Conservation (phyloP, 2,329 filamentous ascomycete species). For the Apiospora malaysiana region DNA sequence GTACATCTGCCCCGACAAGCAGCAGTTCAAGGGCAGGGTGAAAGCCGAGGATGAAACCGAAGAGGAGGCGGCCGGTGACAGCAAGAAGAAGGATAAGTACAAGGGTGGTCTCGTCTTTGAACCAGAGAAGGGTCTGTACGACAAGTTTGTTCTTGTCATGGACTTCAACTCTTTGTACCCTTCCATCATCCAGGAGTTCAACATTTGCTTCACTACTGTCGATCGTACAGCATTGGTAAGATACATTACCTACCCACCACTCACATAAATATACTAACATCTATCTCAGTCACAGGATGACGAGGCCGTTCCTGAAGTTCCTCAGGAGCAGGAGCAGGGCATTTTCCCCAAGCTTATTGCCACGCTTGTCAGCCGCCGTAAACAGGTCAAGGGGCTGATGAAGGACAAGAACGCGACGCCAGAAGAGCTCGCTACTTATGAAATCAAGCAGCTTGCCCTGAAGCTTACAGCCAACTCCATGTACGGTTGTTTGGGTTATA, state of each 20-base stretch:
- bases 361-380: conserved; percentile 85
- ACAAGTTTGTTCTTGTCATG: conserved; percentile 99
- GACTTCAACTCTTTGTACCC: conserved; percentile 99
- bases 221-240: conserved; percentile 76
- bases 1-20: conserved; percentile 97
- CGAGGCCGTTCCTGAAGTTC: conserved; percentile 87
- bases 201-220: conserved; percentile 99
- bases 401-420: conserved; percentile 86
- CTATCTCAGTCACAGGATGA: conserved; percentile 71
- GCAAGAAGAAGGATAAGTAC: conserved; percentile 99
- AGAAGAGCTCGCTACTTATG: conserved; percentile 92
- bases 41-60: conserved; percentile 74
- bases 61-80: conserved; percentile 72
- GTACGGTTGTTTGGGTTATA: conserved; percentile 98
- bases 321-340: conserved; percentile 77
- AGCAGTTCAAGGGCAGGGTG: conserved; percentile 76
- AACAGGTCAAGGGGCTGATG: conserved; percentile 96
- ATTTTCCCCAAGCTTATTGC: conserved; percentile 91
- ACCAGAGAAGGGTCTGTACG: conserved; percentile 95
- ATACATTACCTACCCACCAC: conserved; percentile 21
- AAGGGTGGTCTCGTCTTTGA: conserved; percentile 99
- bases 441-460: conserved; percentile 95
- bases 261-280: conserved; percentile 37
- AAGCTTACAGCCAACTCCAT: conserved; percentile 99
- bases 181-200: conserved; percentile 98